phyloP scores from a whole-genome alignment of 768 basidiomycete species.

The Kwoniella sp. region DNA sequence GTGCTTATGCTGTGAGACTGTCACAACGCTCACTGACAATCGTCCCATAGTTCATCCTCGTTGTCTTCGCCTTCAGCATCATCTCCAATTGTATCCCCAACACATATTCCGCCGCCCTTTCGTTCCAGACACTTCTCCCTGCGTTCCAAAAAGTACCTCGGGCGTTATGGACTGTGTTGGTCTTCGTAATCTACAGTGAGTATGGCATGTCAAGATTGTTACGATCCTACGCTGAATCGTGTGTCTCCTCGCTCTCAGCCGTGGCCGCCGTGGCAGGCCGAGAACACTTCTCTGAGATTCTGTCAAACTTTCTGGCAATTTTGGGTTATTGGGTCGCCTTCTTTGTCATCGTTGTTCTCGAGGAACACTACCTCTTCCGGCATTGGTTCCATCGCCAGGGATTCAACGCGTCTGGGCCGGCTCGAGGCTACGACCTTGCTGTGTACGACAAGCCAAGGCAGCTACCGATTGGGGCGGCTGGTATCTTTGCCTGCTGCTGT shows the following conservation, averaged over 20 bases:
- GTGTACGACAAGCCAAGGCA: conserved; percentile 60
- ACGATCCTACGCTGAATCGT: not conserved
- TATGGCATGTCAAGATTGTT: not conserved
- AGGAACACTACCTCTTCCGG: conserved; percentile 62
- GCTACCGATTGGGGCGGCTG: conserved; percentile 63
- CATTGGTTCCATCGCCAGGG: conserved; percentile 35
- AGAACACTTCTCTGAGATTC: conserved; percentile 59
- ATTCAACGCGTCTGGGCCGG: conserved; percentile 42
- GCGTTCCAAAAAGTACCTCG: conserved; percentile 60
- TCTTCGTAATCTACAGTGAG: conserved; percentile 52
- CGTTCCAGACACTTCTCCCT: conserved; percentile 60
- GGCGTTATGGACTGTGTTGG: conserved; percentile 60
- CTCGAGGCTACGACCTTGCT: conserved; percentile 62
- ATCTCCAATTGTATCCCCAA: conserved; percentile 59
- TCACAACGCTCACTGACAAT: not conserved
- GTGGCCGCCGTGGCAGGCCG: conserved; percentile 46
- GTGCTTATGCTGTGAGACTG: conserved; percentile 4
- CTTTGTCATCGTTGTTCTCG: conserved; percentile 60
- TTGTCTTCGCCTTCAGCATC: conserved; percentile 60
- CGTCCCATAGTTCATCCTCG: conserved; percentile 57
- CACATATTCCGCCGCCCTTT: conserved; percentile 61
- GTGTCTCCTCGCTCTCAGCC: conserved; percentile 19
- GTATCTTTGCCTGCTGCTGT: conserved; percentile 60
- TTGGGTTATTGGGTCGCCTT: conserved; percentile 62
- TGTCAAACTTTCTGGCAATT: conserved; percentile 60